phyloP scores from a whole-genome alignment of 768 basidiomycete genomes.

The Amanita rimosa region DNA sequence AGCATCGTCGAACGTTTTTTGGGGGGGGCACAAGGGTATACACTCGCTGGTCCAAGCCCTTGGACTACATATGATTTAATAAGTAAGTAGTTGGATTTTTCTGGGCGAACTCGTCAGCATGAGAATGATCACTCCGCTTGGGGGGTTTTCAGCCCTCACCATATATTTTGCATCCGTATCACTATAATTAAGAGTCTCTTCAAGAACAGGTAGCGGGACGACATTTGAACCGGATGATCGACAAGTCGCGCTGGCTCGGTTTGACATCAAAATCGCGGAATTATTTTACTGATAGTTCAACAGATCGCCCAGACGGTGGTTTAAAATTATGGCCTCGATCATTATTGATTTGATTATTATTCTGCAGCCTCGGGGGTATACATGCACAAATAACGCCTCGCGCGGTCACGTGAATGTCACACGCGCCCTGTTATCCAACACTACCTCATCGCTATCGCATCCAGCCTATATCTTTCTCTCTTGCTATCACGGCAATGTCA shows the following conservation, averaged over 20 bases:
- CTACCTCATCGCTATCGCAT: not conserved
- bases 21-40: not conserved
- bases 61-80: too few relatives aligned
- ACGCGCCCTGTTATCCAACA: not conserved
- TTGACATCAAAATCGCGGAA: constrained; percentile 4
- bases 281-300: not conserved
- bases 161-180: not conserved
- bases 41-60: not conserved
- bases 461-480: constrained; percentile 1
- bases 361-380: not conserved
- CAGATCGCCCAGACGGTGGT: not conserved
- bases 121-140: too few relatives aligned
- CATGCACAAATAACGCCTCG: not conserved
- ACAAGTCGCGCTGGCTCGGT: not conserved
- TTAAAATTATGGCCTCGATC: not conserved
- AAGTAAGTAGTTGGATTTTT: too few relatives aligned
- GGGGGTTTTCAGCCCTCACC: too few relatives aligned
- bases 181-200: not conserved
- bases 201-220: not conserved
- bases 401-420: constrained; percentile 6
- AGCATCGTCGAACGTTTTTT: not conserved
- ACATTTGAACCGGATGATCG: not conserved
- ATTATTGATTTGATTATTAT: not conserved
- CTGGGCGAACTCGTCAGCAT: too few relatives aligned
- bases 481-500: constrained; percentile 18